A percentile compares a stretch with the other conserved stretches of the same genome.
These are phyloP conservation scores for Aspergillus aculeatus DNA, from an alignment of 2,329 filamentous ascomycete species.

Conservation along the genomic window DNA sequence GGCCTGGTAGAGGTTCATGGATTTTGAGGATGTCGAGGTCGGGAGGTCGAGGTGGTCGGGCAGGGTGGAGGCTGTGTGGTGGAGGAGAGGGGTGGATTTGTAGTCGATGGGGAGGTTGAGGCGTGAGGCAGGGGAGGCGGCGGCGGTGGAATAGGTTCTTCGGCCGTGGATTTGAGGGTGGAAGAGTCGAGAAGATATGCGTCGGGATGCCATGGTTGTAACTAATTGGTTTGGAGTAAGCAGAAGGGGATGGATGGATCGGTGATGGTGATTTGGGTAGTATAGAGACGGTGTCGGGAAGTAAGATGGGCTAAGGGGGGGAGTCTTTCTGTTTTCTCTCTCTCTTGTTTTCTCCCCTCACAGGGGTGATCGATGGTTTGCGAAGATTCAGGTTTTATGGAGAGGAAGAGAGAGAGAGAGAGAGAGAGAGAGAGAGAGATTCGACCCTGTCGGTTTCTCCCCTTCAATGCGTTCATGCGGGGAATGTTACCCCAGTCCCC, in stretches of 20 bases:
- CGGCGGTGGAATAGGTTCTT: slow-evolving; percentile 47
- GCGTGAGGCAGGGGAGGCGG: slow-evolving; percentile 50
- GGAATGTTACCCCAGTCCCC: slow-evolving; percentile 3
- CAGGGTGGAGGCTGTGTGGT: slow-evolving; percentile 73
- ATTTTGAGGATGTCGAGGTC: slow-evolving; percentile 69
- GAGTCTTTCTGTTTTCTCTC: too few relatives aligned
- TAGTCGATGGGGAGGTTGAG: slow-evolving; percentile 90
- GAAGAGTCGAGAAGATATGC: slow-evolving; percentile 14
- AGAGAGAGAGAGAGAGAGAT: slow-evolving; percentile 15
- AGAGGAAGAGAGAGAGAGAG: neutral
- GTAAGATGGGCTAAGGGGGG: neutral
- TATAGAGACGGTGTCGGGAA: neutral
- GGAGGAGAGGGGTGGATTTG: slow-evolving; percentile 73
- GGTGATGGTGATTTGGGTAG: neutral
- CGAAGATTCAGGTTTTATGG: neutral
- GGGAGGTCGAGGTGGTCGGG: slow-evolving; percentile 72
- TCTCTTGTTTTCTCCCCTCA: neutral
- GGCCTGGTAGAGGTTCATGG: slow-evolving; percentile 90
- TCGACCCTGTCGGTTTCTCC: too few relatives aligned
- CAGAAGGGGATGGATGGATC: too few relatives aligned
- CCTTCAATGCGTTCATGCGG: slow-evolving; percentile 3
- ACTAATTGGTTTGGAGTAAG: too few relatives aligned
- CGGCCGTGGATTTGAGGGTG: slow-evolving; percentile 18
- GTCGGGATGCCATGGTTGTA: neutral
- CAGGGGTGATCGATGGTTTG: too few relatives aligned